Conservation (phyloP, 352 stramenopile species). For the Phytophthora podocarpi region DNA sequence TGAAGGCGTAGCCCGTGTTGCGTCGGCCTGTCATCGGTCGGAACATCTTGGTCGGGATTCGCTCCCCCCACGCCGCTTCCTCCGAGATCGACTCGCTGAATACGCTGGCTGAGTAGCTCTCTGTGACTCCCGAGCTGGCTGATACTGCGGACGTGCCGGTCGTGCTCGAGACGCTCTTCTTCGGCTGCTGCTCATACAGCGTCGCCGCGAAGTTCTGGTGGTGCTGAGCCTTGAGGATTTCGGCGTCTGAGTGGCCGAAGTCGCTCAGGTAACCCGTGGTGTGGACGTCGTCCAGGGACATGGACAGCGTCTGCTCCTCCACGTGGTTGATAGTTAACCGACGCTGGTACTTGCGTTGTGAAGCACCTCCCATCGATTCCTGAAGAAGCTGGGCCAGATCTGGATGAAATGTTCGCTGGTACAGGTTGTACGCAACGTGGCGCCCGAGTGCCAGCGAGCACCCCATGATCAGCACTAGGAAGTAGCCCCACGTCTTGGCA, state of each 20-base stretch:
- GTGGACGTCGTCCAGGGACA: slow-evolving; percentile 79
- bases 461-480: slow-evolving; percentile 71
- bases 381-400: slow-evolving; percentile 74
- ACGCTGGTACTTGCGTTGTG: slow-evolving; percentile 37
- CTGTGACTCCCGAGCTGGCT: slow-evolving; percentile 9
- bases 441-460: slow-evolving; percentile 70
- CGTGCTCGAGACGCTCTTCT: slow-evolving; percentile 21
- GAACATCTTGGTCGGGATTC: slow-evolving; percentile 43
- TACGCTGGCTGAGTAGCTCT: slow-evolving; percentile 70
- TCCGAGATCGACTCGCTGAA: slow-evolving; percentile 61
- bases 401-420: slow-evolving; percentile 78
- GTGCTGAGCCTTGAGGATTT: slow-evolving; percentile 42
- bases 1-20: slow-evolving; percentile 84
- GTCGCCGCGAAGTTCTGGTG: slow-evolving; percentile 23
- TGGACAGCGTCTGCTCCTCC: slow-evolving; percentile 75
- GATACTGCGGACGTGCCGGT: slow-evolving; percentile 20
- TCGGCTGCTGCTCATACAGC: slow-evolving; percentile 37
- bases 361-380: slow-evolving; percentile 50
- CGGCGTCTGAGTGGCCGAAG: slow-evolving; percentile 54
- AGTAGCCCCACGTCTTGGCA: slow-evolving; percentile 54
- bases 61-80: slow-evolving; percentile 52
- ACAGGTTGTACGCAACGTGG: slow-evolving; percentile 81
- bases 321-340: slow-evolving; percentile 77
- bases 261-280: slow-evolving; percentile 52
- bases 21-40: slow-evolving; percentile 40